phyloP scores from a whole-genome alignment of 768 basidiomycete genomes.

The Lactarius vividus region DNA sequence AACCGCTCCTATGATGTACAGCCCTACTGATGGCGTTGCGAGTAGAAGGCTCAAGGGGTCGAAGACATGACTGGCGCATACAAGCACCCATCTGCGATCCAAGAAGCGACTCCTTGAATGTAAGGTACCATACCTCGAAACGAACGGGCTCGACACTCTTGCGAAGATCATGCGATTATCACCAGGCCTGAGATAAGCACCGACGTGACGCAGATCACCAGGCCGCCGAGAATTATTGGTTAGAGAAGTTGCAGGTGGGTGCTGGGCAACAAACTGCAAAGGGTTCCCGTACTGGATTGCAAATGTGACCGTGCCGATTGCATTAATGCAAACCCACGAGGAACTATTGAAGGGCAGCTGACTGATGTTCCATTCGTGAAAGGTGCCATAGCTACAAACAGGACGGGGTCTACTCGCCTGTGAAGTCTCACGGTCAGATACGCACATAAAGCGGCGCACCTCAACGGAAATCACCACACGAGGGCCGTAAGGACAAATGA shows the following conservation, averaged over 20 bases:
- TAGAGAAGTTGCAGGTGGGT: conserved; percentile 29
- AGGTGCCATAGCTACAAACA: conserved; percentile 3
- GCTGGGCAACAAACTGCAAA: conserved; percentile 26
- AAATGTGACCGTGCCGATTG: conserved; percentile 11
- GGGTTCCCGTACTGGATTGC: conserved; percentile 13
- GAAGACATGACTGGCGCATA: conserved; percentile 20
- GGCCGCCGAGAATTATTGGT: conserved; percentile 26
- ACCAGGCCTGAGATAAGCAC: conserved; percentile 30
- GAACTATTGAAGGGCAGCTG: conserved; percentile 11
- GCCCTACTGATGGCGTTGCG: neutral
- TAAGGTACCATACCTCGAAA: conserved; percentile 29
- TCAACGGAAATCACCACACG: conserved; percentile 31
- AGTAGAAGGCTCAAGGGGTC: conserved; percentile 20
- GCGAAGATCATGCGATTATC: neutral
- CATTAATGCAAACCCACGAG: conserved; percentile 12
- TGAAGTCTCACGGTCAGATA: neutral
- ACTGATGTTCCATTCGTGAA: conserved; percentile 12
- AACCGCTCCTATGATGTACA: too few species aligned
- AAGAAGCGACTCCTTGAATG: conserved; percentile 30
- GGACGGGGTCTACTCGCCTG: neutral
- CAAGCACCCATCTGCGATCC: conserved; percentile 26
- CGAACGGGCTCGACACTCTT: neutral
- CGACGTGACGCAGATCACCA: conserved; percentile 23
- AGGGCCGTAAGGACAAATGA: conserved; percentile 28
- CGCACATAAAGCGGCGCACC: conserved; percentile 16